A percentile compares a stretch with the other conserved stretches of the same genome.
Conservation (phyloP, 2,329 filamentous ascomycete species). For the Pseudocercospora crystallina region DNA sequence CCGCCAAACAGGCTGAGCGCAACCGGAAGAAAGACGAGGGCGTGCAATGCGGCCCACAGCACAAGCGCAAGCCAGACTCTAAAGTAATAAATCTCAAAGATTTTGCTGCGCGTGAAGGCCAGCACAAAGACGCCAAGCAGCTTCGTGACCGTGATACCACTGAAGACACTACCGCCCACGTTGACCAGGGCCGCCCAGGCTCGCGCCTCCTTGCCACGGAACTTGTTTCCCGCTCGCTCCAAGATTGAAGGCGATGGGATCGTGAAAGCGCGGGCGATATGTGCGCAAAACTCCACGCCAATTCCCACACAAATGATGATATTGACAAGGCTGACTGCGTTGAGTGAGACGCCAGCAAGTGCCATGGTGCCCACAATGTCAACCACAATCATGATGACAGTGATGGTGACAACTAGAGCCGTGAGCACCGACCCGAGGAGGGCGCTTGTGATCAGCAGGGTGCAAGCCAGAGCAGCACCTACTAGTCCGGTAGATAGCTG, state of each 20-base stretch:
- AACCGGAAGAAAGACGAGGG: conserved; percentile 87
- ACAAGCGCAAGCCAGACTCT: conserved; percentile 92
- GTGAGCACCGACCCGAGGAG: conserved; percentile 84
- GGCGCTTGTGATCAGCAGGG: conserved; percentile 74
- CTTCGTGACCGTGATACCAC: conserved; percentile 94
- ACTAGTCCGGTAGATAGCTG: conserved; percentile 76
- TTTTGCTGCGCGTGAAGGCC: conserved; percentile 94
- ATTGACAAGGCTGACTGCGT: conserved; percentile 93
- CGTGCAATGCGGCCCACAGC: conserved; percentile 82
- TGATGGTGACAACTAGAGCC: conserved; percentile 76
- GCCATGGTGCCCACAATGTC: conserved; percentile 97
- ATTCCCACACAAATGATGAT: conserved; percentile 97
- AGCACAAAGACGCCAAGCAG: conserved; percentile 87
- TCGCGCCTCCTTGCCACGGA: conserved; percentile 78
- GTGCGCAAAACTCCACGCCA: conserved; percentile 93
- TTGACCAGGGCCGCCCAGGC: conserved; percentile 94
- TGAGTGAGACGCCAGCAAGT: conserved; percentile 80
- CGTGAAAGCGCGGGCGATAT: conserved; percentile 93
- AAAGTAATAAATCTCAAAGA: conserved; percentile 99
- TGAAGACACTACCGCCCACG: conserved; percentile 91
- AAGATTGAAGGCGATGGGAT: conserved; percentile 83
- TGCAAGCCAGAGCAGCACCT: conserved; percentile 78
- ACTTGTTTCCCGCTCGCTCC: conserved; percentile 71
- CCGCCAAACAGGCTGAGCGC: conserved; percentile 83
- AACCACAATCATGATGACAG: conserved; percentile 88